Evolutionary conservation across 345 rosid species (phyloP), one percentile per base, ranked within the genome.

Genomic region (Raphanus sativus): DNA sequence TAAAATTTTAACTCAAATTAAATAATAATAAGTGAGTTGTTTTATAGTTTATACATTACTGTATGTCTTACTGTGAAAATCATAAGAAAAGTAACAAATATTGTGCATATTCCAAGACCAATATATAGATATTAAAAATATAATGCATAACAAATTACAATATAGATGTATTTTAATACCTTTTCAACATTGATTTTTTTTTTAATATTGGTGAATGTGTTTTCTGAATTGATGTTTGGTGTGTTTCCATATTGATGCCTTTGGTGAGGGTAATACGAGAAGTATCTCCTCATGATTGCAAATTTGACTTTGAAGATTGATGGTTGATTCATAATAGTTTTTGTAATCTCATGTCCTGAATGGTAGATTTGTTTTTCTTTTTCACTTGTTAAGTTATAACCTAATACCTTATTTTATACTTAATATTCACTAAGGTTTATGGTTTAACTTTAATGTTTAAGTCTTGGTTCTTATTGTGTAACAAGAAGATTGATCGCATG

Each of bases 201-300:
- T 38, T 42, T 12, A 4, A 61, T 28, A 54, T 74, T 38, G 59
- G 65, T 68, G 82, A 73, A 73, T 73, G 9, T 78, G 50, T 67
- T 73, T 64, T 73, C 2, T n/a, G 17, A 68, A 62, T 28, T 52
- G 82, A 79, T 60, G 50, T 61, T 60, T 38, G 61, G 74, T 78
- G 81, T 77, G 74, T 10, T 34, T 73, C 77, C 74, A 67, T 72
- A 65, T 73, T 60, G 77, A 67, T 78, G 69, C 77, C 10, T 25
- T 66, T 59, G 30, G 77, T 67, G 73, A 38, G 45, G 32, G 21
- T 3, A 72, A 66, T 77, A 54, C 12, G 52, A 71, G 66, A 78
- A 66, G 77, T 26, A 73, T 42, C 76, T 42, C 67, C 75, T 38
- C 48, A 71, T 77, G 61, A 71, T 71, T 71, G 73, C 73, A 56